A percentile compares a stretch with the other conserved stretches of the same genome.
phyloP scores from a whole-genome alignment of 805 yeast genomes.

The Yarrowia sp. region DNA sequence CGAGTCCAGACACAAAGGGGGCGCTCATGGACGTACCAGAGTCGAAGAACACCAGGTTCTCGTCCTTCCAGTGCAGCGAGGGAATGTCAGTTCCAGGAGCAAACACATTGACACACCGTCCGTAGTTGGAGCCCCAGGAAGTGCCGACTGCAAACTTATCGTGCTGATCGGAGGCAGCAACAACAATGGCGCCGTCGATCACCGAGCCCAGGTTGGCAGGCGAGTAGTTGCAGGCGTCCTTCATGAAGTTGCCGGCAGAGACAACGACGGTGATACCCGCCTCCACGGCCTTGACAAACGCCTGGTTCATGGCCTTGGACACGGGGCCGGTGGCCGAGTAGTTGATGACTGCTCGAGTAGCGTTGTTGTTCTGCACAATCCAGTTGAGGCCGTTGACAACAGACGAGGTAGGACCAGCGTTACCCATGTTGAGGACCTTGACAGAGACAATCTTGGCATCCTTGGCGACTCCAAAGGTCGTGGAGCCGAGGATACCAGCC shows the following conservation, averaged over 20 bases:
- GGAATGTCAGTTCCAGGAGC: slow-evolving; percentile 94
- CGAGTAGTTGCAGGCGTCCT: slow-evolving; percentile 89
- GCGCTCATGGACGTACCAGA: slow-evolving; percentile 98
- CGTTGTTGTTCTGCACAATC: slow-evolving; percentile 77
- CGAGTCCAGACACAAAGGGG: slow-evolving; percentile 92
- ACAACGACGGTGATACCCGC: slow-evolving; percentile 92
- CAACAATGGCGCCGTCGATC: slow-evolving; percentile 70
- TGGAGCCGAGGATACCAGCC: slow-evolving; percentile 76
- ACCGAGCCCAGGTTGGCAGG: slow-evolving; percentile 70
- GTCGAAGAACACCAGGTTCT: slow-evolving; percentile 48
- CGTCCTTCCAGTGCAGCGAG: slow-evolving; percentile 55
- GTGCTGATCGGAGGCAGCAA: slow-evolving; percentile 90
- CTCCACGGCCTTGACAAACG: slow-evolving; percentile 86
- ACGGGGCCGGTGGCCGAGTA: slow-evolving; percentile 96
- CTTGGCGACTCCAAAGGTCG: slow-evolving; percentile 21
- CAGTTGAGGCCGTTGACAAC: slow-evolving; percentile 66
- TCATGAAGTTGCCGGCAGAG: slow-evolving; percentile 95
- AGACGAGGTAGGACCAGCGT: slow-evolving; percentile 65
- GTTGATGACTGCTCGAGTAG: slow-evolving; percentile 59
- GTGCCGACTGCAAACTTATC: slow-evolving; percentile 62
- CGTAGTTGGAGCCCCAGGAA: slow-evolving; percentile 92
- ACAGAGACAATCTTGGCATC: slow-evolving; percentile 12
- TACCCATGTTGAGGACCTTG: slow-evolving; percentile 63
- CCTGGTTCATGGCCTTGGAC: slow-evolving; percentile 83
- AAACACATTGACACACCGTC: slow-evolving; percentile 92